Base-by-base conservation (phyloP, 768 basidiomycete genomes). In the Lenzites betulinus region DNA sequence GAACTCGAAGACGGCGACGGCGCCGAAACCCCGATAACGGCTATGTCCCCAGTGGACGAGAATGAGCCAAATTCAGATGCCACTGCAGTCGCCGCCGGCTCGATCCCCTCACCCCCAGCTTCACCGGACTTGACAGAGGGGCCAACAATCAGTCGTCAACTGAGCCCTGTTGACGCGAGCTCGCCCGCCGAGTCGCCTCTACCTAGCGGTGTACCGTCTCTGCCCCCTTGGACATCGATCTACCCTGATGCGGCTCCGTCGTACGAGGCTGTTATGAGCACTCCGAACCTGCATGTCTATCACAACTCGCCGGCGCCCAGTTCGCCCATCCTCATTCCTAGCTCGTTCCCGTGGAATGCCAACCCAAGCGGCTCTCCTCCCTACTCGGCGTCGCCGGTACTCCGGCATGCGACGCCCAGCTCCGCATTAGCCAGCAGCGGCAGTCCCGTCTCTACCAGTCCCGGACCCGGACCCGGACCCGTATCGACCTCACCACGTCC, bases 1-100 rank as follows among this genome's bases (percentile, higher is more conserved):
- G 61, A 62, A 36, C 55, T 57, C 13, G 61, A 62, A 15, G 61
- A 62, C 25, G 60, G 56, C 38, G 61, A 62, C 20, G 60, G 56
- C 38, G 61, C 58, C 20, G 49, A 36, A 15, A 48, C 48, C 20
- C 50, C 60, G 39, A 57, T 47, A 41, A 62, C 55, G 20, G 61
- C 42, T 6, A 58, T 62, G 44, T 58, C 61, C 2, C 61, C 61
- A 26, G 61, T 62, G 15, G 55, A 52, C n/a, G 61, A 62, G 51
- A 43, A 49, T 33, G 55, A 46, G 22, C 43, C 51, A 22, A 35
- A 38, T 18, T 12, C 11, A 22, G 48, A 43, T 2, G 9, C 20
- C n/a, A 3, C 54, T 7, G 53, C 50, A 42, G 28, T 41, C 42
- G 28, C 59, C 18, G 28, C 59, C 18, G 28, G 41, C 4, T 18